These are phyloP conservation scores for Pseudonitzschia multiseries DNA, from an alignment of 108 stramenopile genomes.

Conservation along the genomic window DNA sequence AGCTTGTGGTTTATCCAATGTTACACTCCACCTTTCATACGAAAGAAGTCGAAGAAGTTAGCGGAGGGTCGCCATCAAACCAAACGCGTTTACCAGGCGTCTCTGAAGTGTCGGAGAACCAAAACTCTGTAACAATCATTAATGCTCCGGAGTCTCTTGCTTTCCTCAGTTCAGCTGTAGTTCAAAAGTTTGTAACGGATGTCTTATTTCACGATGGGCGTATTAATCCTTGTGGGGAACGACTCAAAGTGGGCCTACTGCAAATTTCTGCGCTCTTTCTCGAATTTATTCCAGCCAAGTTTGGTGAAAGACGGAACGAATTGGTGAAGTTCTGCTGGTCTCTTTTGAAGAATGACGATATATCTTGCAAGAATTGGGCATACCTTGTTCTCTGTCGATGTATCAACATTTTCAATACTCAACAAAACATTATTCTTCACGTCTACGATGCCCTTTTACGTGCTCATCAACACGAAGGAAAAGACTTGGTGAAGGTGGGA, in stretches of 20 bases:
- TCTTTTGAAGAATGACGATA: constrained; percentile 82
- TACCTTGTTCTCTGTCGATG: constrained; percentile 87
- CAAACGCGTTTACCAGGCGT: neutral
- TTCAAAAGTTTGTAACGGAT: constrained; percentile 43
- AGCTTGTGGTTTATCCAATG: constrained; percentile 76
- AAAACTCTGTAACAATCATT: neutral
- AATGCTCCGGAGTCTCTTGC: neutral
- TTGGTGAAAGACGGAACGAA: constrained; percentile 66
- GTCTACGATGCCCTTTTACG: constrained; percentile 81
- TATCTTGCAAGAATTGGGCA: constrained; percentile 87
- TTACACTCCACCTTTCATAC: constrained; percentile 24
- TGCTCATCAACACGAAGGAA: constrained; percentile 79
- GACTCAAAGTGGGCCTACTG: constrained; percentile 86
- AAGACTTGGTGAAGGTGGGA: constrained; percentile 70
- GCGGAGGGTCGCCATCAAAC: neutral
- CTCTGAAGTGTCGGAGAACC: neutral
- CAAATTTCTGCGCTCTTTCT: constrained; percentile 81
- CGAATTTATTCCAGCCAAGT: constrained; percentile 56
- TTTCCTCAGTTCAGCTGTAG: constrained; percentile 26
- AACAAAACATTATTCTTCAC: constrained; percentile 85
- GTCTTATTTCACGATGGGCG: constrained; percentile 42
- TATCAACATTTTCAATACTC: constrained; percentile 67
- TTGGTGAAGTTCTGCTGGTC: constrained; percentile 91
- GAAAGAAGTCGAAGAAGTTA: neutral
- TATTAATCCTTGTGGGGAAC: constrained; percentile 44